These are phyloP conservation scores for Coemansia sp. DNA, from an alignment of 192 early-diverging fungal species.

Conservation along the genomic window DNA sequence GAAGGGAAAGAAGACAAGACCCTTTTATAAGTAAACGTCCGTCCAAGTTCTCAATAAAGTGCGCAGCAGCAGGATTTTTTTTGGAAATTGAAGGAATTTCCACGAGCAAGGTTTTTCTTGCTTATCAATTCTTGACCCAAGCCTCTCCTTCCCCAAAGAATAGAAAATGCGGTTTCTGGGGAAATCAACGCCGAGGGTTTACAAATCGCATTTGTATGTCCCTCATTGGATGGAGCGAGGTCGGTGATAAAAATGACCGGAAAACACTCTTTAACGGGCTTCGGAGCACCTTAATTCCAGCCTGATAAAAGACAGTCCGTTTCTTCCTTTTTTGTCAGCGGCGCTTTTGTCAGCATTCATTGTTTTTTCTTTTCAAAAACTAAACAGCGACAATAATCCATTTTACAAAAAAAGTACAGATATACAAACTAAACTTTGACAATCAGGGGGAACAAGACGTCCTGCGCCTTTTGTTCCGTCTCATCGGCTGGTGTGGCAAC, in stretches of 20 bases:
- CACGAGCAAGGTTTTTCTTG: conserved; percentile 1
- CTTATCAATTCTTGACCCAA: too few species aligned
- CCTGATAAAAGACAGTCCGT: not conserved
- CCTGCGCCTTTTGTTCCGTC: not conserved
- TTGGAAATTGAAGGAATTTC: not conserved
- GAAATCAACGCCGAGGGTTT: conserved; percentile 4
- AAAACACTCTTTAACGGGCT: not conserved
- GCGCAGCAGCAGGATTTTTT: conserved; percentile 6
- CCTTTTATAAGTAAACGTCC: not conserved
- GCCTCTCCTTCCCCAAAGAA: not conserved
- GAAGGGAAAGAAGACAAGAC: not conserved
- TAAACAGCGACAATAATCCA: not conserved
- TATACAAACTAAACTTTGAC: too few species aligned
- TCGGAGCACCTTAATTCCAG: not conserved
- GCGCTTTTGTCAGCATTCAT: not conserved
- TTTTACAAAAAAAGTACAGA: not conserved
- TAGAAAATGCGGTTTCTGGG: not conserved
- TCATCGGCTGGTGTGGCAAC: not conserved
- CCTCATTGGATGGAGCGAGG: not conserved
- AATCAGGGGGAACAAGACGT: too few species aligned
- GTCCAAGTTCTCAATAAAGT: not conserved
- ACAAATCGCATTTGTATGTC: not conserved
- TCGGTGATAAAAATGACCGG: not conserved
- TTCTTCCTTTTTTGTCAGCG: not conserved
- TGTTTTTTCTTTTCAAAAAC: not conserved